Percentiles rank a stretch among this genome's conserved stretches.
Evolutionary conservation across 495 filamentous ascomycete species (phyloP).

Genomic region (Lentithecium fluviatile): DNA sequence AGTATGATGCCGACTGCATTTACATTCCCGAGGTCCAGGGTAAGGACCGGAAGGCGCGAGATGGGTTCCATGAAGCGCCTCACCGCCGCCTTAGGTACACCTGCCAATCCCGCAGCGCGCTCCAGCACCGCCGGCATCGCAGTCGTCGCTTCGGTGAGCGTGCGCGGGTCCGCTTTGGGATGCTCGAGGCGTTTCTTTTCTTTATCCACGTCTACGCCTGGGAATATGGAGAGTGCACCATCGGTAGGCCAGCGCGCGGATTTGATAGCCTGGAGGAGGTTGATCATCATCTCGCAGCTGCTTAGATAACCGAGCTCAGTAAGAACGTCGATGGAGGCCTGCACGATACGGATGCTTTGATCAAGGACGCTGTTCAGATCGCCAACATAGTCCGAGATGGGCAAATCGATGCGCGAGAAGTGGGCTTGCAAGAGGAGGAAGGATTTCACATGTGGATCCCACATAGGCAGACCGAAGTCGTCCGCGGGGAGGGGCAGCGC

Average conservation of each 20-base stretch:
- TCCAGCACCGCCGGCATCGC: slow-evolving; percentile 43
- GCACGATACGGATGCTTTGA: slow-evolving; percentile 93
- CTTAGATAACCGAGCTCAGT: slow-evolving; percentile 83
- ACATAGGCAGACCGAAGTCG: slow-evolving; percentile 79
- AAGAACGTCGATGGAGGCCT: slow-evolving; percentile 87
- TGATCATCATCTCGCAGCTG: slow-evolving; percentile 74
- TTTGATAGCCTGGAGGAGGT: slow-evolving; percentile 86
- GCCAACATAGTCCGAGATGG: slow-evolving; percentile 95
- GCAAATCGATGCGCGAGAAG: slow-evolving; percentile 86
- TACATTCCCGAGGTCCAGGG: slow-evolving; percentile 59
- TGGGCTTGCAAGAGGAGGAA: slow-evolving; percentile 93
- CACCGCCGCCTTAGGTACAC: slow-evolving; percentile 32
- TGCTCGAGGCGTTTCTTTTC: slow-evolving; percentile 44
- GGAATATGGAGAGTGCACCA: slow-evolving; percentile 73
- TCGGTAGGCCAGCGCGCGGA: slow-evolving; percentile 89
- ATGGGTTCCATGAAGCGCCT: slow-evolving; percentile 59
- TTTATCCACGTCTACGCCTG: slow-evolving; percentile 61
- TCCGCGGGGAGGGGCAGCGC: slow-evolving; percentile 70
- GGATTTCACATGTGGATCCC: slow-evolving; percentile 97
- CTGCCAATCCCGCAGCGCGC: slow-evolving; percentile 31
- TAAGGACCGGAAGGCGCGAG: slow-evolving; percentile 64
- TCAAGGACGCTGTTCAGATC: slow-evolving; percentile 82
- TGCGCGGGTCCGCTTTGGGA: slow-evolving; percentile 39
- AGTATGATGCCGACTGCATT: slow-evolving; percentile 63
- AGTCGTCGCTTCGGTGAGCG: slow-evolving; percentile 48